A percentile compares a stretch with the other conserved stretches of the same genome.
Evolutionary conservation across 495 filamentous ascomycete species (phyloP).

Genomic region (Rostrohypoxylon terebratum): DNA sequence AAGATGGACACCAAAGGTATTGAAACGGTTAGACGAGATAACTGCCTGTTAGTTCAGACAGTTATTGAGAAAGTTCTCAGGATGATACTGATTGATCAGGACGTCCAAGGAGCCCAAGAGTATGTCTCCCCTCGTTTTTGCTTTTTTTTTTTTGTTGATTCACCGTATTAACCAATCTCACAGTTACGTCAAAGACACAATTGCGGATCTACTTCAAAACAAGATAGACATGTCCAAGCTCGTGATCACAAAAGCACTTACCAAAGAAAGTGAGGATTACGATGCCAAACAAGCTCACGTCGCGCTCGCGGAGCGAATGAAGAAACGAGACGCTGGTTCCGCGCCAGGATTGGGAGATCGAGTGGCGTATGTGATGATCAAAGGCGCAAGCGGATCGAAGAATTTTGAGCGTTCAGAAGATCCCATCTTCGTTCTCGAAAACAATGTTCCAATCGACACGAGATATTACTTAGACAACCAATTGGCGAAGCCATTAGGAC

Average conservation of each 20-base stretch:
- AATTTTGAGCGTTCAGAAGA: conserved; percentile 98
- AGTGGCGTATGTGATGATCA: conserved; percentile 98
- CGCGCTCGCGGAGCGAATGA: conserved; percentile 93
- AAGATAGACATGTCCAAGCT: conserved; percentile 99
- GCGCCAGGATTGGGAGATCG: conserved; percentile 95
- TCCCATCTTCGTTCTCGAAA: conserved; percentile 94
- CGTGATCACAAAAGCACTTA: conserved; percentile 96
- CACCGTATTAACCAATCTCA: conserved; percentile 30
- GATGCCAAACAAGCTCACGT: conserved; percentile 93
- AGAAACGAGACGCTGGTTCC: conserved; percentile 93
- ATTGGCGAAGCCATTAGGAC: conserved; percentile 88
- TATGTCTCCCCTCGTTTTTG: conserved; percentile 61
- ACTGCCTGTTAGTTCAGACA: conserved; percentile 93
- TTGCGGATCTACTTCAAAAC: conserved; percentile 95
- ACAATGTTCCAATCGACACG: conserved; percentile 98
- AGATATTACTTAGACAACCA: conserved; percentile 99
- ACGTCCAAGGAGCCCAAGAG: conserved; percentile 91
- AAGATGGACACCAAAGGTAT: conserved; percentile 99
- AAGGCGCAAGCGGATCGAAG: conserved; percentile 85
- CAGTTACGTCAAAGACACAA: conserved; percentile 96
- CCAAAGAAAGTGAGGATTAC: conserved; percentile 75
- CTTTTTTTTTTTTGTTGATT: background rate
- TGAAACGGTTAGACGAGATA: conserved; percentile 96
- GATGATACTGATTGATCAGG: conserved; percentile 94
- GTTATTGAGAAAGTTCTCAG: conserved; percentile 97